A percentile compares a stretch with the other conserved stretches of the same genome.
These are phyloP conservation scores for Camillea tinctor DNA, from an alignment of 2,329 filamentous ascomycete species.

Conservation along the genomic window DNA sequence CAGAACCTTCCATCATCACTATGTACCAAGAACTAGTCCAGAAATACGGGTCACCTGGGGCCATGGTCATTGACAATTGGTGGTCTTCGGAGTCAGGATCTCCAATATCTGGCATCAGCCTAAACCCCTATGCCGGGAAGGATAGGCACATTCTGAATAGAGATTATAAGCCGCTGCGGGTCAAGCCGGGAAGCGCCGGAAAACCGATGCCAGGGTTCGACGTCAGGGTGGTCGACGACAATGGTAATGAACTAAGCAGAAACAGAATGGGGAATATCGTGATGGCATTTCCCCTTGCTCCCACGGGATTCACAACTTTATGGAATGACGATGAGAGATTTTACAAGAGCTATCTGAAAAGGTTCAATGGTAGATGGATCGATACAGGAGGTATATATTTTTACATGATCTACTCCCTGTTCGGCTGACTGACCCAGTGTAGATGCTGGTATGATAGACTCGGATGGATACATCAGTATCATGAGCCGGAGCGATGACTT, in stretches of 20 bases:
- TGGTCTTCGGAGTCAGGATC: slow-evolving; percentile 61
- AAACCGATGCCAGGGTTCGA: slow-evolving; percentile 93
- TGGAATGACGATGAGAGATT: slow-evolving; percentile 87
- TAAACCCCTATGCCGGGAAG: slow-evolving; percentile 57
- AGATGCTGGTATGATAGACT: slow-evolving; percentile 83
- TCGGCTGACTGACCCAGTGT: slow-evolving; percentile 3
- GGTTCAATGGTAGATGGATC: slow-evolving; percentile 79
- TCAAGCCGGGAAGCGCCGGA: slow-evolving; percentile 84
- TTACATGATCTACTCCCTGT: neutral
- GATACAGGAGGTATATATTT: slow-evolving; percentile 65
- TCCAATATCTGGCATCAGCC: slow-evolving; percentile 56
- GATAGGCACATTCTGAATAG: slow-evolving; percentile 46
- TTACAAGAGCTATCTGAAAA: slow-evolving; percentile 78
- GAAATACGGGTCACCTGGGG: slow-evolving; percentile 63
- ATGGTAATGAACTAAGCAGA: slow-evolving; percentile 66
- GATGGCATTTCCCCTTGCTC: slow-evolving; percentile 75
- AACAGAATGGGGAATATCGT: slow-evolving; percentile 92
- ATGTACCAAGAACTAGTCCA: slow-evolving; percentile 75
- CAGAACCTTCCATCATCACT: slow-evolving; percentile 79
- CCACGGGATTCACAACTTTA: slow-evolving; percentile 80
- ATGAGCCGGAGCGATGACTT: slow-evolving; percentile 76
- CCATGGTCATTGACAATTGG: slow-evolving; percentile 60
- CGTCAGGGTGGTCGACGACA: slow-evolving; percentile 78
- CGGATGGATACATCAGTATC: slow-evolving; percentile 65
- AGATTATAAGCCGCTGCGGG: slow-evolving; percentile 44